A percentile compares a stretch with the other conserved stretches of the same genome.
phyloP scores from a whole-genome alignment of 805 yeast genomes.

The Jamesozyma piceae region DNA sequence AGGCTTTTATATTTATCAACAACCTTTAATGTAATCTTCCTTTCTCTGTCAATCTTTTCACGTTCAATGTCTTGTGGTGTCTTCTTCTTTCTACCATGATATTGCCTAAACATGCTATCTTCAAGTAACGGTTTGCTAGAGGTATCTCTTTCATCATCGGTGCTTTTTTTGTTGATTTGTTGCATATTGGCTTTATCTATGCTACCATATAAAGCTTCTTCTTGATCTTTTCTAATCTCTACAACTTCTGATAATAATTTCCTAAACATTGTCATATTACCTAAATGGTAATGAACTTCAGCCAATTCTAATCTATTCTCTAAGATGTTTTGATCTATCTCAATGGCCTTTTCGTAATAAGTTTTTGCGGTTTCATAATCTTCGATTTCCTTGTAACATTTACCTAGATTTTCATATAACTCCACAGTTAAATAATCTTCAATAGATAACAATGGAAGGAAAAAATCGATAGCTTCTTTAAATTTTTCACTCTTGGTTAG shows the following conservation, averaged over 20 bases:
- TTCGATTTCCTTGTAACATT: slow-evolving; percentile 66
- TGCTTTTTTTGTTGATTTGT: slow-evolving; percentile 1
- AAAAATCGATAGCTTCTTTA: slow-evolving; percentile 66
- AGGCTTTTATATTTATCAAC: slow-evolving; percentile 47
- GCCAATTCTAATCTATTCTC: slow-evolving; percentile 73
- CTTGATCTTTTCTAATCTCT: slow-evolving; percentile 30
- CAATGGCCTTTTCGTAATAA: slow-evolving; percentile 48
- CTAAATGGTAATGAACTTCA: slow-evolving; percentile 65
- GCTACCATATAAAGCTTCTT: slow-evolving; percentile 14
- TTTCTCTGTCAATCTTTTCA: slow-evolving; percentile 49
- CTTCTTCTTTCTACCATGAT: slow-evolving; percentile 20
- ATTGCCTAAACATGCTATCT: slow-evolving; percentile 24
- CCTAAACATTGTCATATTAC: slow-evolving; percentile 50
- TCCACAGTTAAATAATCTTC: slow-evolving; percentile 46
- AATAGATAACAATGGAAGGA: slow-evolving; percentile 46
- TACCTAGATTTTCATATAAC: slow-evolving; percentile 48
- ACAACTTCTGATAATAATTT: slow-evolving; percentile 45
- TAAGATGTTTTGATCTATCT: slow-evolving; percentile 50
- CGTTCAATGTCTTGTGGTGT: slow-evolving; percentile 29
- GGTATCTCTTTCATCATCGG: neutral
- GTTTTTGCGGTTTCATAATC: slow-evolving; percentile 56
- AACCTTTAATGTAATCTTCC: slow-evolving; percentile 48
- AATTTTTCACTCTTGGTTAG: slow-evolving; percentile 60
- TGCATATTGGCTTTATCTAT: slow-evolving; percentile 5
- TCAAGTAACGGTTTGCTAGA: slow-evolving; percentile 27